These are phyloP conservation scores for Neofusicoccum cordaticola DNA, from an alignment of 2,329 filamentous ascomycete species.

Conservation along the genomic window DNA sequence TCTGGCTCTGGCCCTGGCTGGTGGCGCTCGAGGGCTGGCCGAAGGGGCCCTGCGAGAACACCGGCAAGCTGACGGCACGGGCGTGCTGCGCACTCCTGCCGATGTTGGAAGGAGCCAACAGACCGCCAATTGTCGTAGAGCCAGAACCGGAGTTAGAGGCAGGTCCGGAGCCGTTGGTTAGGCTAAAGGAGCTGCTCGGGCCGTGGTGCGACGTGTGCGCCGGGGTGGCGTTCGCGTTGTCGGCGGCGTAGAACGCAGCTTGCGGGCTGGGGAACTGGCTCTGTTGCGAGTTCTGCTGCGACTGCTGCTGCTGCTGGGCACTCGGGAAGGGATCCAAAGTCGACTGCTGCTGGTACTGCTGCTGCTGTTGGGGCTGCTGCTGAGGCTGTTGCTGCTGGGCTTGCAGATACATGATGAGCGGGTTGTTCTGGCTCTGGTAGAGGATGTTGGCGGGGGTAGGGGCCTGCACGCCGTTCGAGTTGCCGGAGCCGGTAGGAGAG, in stretches of 20 bases:
- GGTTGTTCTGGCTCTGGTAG: conserved; percentile 78
- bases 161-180: conserved; percentile 31
- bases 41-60: conserved; percentile 61
- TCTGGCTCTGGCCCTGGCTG: conserved; percentile 39
- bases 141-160: conserved; percentile 43
- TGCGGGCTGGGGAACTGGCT: conserved; percentile 74
- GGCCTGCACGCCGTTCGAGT: conserved; percentile 58
- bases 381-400: conserved; percentile 75
- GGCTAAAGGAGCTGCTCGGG: conserved; percentile 51
- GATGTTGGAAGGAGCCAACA: conserved; percentile 69
- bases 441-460: conserved; percentile 70
- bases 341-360: conserved; percentile 46
- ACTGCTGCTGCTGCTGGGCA: conserved; percentile 27
- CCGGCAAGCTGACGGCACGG: conserved; percentile 84
- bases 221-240: conserved; percentile 45
- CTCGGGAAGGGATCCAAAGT: conserved; percentile 30
- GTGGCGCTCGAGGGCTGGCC: conserved; percentile 39
- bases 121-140: conserved; percentile 69
- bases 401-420: conserved; percentile 87
- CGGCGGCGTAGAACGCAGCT: conserved; percentile 70
- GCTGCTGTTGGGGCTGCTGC: conserved; percentile 53
- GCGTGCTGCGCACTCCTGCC: conserved; percentile 62
- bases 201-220: conserved; percentile 56
- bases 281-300: conserved; percentile 50
- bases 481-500: conserved; percentile 57